Evolutionary conservation across 2,329 filamentous ascomycete species (phyloP).

Genomic region (Rhynchosporium agropyri): DNA sequence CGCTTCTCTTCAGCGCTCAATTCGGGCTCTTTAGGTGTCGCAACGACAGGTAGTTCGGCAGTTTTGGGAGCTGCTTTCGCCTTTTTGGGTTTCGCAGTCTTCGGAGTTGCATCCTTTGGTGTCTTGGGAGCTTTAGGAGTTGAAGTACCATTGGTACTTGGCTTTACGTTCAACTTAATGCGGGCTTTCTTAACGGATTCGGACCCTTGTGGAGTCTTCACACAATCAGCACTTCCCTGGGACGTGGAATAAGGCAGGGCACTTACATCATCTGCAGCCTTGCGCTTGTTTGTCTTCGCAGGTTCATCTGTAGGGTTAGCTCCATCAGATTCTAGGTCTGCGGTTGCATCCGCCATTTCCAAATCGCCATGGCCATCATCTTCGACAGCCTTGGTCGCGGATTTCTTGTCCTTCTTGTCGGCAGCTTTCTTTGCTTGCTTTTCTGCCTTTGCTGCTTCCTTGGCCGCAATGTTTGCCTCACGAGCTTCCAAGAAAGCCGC

Average conservation of each 20-base stretch:
- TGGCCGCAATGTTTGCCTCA: slow-evolving; percentile 53
- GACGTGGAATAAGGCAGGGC: neutral
- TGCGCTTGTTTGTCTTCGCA: slow-evolving; percentile 73
- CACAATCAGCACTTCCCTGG: slow-evolving; percentile 28
- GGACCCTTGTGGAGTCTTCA: slow-evolving; percentile 57
- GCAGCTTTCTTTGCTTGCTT: slow-evolving; percentile 51
- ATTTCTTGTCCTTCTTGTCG: slow-evolving; percentile 51
- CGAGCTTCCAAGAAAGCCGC: slow-evolving; percentile 68
- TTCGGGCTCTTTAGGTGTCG: slow-evolving; percentile 57
- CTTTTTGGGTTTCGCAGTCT: slow-evolving; percentile 50
- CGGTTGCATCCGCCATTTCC: slow-evolving; percentile 59
- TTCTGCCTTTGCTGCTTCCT: slow-evolving; percentile 51
- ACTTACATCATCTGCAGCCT: slow-evolving; percentile 73
- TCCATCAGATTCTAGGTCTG: slow-evolving; percentile 56
- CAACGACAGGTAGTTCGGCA: slow-evolving; percentile 57
- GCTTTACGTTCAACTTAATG: slow-evolving; percentile 59
- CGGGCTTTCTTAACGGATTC: slow-evolving; percentile 70
- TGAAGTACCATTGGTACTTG: slow-evolving; percentile 19
- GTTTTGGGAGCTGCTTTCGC: slow-evolving; percentile 57
- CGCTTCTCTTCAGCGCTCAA: slow-evolving; percentile 60
- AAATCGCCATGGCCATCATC: slow-evolving; percentile 58
- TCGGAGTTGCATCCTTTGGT: slow-evolving; percentile 41
- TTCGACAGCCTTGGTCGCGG: slow-evolving; percentile 48
- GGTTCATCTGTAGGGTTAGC: slow-evolving; percentile 52
- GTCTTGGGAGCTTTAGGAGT: slow-evolving; percentile 74